Percentiles rank a stretch among this genome's conserved stretches.
Conservation (phyloP, 139 green algal genomes). For the Coccomyxa sp. region DNA sequence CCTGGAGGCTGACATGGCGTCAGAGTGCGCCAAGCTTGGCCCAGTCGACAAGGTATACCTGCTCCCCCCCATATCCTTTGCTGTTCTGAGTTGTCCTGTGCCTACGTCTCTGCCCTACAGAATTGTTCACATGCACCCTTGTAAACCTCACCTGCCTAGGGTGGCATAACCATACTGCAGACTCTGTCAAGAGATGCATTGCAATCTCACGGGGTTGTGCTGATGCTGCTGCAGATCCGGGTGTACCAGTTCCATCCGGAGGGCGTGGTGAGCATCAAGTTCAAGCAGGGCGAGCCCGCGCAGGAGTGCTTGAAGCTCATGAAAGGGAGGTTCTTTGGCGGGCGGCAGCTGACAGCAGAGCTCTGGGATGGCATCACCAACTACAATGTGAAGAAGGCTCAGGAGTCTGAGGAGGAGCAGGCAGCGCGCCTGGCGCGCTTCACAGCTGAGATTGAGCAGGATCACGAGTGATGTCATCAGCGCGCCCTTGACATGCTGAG, state of each 20-base stretch:
- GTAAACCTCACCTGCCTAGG: background rate
- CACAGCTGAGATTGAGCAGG: conserved; percentile 14
- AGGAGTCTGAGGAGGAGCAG: conserved; percentile 79
- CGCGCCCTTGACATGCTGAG: too few species aligned
- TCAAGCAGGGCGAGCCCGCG: conserved; percentile 62
- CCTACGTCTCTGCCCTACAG: background rate
- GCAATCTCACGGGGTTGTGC: too few species aligned
- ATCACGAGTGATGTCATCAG: too few species aligned
- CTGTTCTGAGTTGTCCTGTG: too few species aligned
- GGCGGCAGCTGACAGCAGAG: conserved; percentile 60
- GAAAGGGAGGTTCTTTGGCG: conserved; percentile 88
- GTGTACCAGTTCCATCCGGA: conserved; percentile 75
- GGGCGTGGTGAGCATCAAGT: conserved; percentile 80
- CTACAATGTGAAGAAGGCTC: conserved; percentile 53
- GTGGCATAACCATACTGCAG: background rate
- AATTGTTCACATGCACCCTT: background rate
- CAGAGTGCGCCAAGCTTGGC: conserved; percentile 79
- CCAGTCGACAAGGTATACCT: conserved; percentile 78
- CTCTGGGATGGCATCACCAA: conserved; percentile 87
- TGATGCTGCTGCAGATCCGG: conserved; percentile 38
- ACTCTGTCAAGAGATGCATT: too few species aligned
- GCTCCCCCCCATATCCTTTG: too few species aligned
- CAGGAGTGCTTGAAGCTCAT: conserved; percentile 78
- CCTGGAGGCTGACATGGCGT: conserved; percentile 77
- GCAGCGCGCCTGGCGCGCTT: conserved; percentile 15